Conservation (phyloP, 495 filamentous ascomycete genomes). For the Hypoxylon fragiforme region DNA sequence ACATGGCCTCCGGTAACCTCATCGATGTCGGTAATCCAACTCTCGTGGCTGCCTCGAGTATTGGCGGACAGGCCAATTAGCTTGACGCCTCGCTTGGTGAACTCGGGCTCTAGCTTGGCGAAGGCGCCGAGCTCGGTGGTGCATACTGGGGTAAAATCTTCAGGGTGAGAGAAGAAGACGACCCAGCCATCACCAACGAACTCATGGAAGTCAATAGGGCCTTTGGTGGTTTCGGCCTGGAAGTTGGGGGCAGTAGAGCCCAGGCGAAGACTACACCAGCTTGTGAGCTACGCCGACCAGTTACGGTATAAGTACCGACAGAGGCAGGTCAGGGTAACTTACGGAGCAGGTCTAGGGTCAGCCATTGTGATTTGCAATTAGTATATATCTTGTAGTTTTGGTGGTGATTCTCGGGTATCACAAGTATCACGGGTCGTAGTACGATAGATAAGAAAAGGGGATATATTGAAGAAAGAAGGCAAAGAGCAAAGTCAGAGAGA, state of each 20-base stretch:
- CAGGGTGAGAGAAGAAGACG: constrained; percentile 96
- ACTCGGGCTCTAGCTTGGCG: constrained; percentile 97
- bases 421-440: no score
- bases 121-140: constrained; percentile 98
- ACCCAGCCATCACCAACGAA: constrained; percentile 95
- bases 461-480: no score
- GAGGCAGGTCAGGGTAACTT: constrained; percentile 2
- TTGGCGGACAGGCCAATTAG: constrained; percentile 92
- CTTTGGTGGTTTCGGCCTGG: constrained; percentile 86
- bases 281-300: constrained; percentile 8
- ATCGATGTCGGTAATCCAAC: constrained; percentile 95
- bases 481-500: constrained; percentile 9
- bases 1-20: constrained; percentile 83
- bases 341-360: constrained; percentile 34
- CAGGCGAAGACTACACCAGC: constrained; percentile 69
- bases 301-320: not conserved
- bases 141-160: constrained; percentile 93
- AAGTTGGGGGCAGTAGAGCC: constrained; percentile 92
- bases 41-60: constrained; percentile 64
- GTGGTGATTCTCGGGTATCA: no score
- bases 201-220: constrained; percentile 94
- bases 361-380: constrained; percentile 31
- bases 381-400: not conserved
- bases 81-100: constrained; percentile 90
- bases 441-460: no score